These are phyloP conservation scores for Dioszegia crocea DNA, from an alignment of 768 basidiomycete species.

Conservation along the genomic window DNA sequence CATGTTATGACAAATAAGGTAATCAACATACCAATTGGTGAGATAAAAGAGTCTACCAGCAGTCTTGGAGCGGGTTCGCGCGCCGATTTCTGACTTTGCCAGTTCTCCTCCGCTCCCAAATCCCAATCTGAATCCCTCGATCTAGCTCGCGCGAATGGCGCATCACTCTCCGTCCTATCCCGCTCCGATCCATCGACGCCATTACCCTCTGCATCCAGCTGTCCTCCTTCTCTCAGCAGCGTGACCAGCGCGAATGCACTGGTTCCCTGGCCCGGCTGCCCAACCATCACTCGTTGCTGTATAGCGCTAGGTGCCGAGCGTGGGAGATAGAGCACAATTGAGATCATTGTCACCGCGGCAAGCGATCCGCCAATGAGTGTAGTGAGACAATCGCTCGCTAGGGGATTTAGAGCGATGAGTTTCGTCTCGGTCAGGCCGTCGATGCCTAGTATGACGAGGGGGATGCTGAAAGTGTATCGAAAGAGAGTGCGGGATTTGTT, in stretches of 20 bases:
- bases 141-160: neutral
- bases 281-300: conserved; percentile 17
- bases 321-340: conserved; percentile 29
- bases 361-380: conserved; percentile 17
- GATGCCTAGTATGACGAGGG: conserved; percentile 19
- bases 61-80: conserved; percentile 1
- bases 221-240: conserved; percentile 30
- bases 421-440: conserved; percentile 21
- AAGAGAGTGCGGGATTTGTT: conserved; percentile 34
- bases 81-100: neutral
- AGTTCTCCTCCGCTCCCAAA: neutral
- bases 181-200: neutral
- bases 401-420: conserved; percentile 14
- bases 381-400: conserved; percentile 12
- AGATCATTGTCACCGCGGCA: conserved; percentile 18
- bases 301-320: neutral
- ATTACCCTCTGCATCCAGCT: conserved; percentile 22
- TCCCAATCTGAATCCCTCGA: neutral
- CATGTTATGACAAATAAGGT: neutral
- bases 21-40: conserved; percentile 14
- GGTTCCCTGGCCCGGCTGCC: neutral
- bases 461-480: conserved; percentile 13
- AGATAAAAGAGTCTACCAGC: conserved; percentile 19
- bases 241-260: conserved; percentile 23
- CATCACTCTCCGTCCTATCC: neutral